Base-by-base conservation (phyloP, 1,284 basidiomycete species). In the Leccinum pallidistipes region DNA sequence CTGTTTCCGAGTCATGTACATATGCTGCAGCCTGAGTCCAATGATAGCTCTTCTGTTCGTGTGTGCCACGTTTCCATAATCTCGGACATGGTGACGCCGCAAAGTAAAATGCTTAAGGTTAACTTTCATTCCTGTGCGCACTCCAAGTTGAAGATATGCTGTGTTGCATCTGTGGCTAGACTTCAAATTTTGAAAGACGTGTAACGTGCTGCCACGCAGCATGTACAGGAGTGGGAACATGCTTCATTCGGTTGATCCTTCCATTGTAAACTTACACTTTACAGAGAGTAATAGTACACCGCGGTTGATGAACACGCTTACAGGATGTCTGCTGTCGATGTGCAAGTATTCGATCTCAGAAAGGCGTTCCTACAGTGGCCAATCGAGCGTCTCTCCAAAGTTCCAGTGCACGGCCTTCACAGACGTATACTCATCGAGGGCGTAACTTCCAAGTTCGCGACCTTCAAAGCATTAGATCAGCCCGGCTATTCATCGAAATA, bases 351-450 rank as follows among this genome's bases (percentile, higher is more conserved):
- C 18, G 29, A 3, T 40, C 45, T 27, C 29, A 36, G 18, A 47
- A 34, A 14, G 18, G 1, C 21, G 7, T 40, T 40, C 53, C 81
- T 77, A 92, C 69, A 92, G 76, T 5, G 92, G 91, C 90, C 91
- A 93, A 49, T 86, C 86, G 38, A 90, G 74, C 69, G 85, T 85
- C 77, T 93, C 91, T 12, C 90, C 90, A 65, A 88, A 91, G 75
- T 95, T 94, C 86, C 91, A 93, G 69, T 94, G 92, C 14, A 95
- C 81, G 21, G 90, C 88, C 79, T 96, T 96, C 72, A 94, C 85
- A 57, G 91, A 92, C 1, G 87, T 90, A 71, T 96, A 92, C 66
- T 87, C 87, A 18, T 94, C 90, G 58, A 97, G 80, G 14, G 92
- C 95, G 68, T 94, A 89, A 71, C 87, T 91, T 24, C 95, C 95